These are phyloP conservation scores for Rutstroemia sp. DNA, from an alignment of 2,329 filamentous ascomycete genomes.

Conservation along the genomic window DNA sequence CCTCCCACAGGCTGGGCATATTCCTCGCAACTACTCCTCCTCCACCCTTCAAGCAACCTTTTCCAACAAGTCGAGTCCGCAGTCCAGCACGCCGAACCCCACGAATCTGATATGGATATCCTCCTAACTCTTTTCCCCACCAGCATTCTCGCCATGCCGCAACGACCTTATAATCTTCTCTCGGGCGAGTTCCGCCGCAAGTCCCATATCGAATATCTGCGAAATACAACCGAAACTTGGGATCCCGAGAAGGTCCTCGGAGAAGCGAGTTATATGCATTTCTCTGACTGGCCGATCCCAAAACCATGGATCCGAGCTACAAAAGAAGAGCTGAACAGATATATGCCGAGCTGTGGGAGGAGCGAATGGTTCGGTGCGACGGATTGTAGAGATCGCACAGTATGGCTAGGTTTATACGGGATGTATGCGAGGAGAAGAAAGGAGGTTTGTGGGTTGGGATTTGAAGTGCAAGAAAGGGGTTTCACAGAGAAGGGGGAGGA, in stretches of 20 bases:
- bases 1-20: slow-evolving; percentile 19
- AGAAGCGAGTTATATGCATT: slow-evolving; percentile 52
- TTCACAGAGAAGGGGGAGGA: not conserved
- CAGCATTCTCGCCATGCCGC: slow-evolving; percentile 46
- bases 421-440: slow-evolving; percentile 21
- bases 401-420: slow-evolving; percentile 24
- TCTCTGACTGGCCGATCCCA: slow-evolving; percentile 53
- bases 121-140: slow-evolving; percentile 45
- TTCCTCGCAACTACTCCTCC: slow-evolving; percentile 20
- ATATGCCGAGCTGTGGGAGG: slow-evolving; percentile 24
- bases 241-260: slow-evolving; percentile 41
- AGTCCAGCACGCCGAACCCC: slow-evolving; percentile 12
- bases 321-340: slow-evolving; percentile 23
- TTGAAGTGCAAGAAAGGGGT: slow-evolving; percentile 17
- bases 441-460: slow-evolving; percentile 22
- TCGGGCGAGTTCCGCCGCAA: slow-evolving; percentile 47
- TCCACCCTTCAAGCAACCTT: slow-evolving; percentile 16
- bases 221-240: slow-evolving; percentile 40
- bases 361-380: slow-evolving; percentile 26
- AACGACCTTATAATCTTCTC: slow-evolving; percentile 47
- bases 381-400: slow-evolving; percentile 22
- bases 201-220: slow-evolving; percentile 45
- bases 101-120: slow-evolving; percentile 24
- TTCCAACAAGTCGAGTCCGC: slow-evolving; percentile 18
- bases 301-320: slow-evolving; percentile 43